phyloP scores from a whole-genome alignment of 2,329 filamentous ascomycete genomes.

The Kalmusia sp. region DNA sequence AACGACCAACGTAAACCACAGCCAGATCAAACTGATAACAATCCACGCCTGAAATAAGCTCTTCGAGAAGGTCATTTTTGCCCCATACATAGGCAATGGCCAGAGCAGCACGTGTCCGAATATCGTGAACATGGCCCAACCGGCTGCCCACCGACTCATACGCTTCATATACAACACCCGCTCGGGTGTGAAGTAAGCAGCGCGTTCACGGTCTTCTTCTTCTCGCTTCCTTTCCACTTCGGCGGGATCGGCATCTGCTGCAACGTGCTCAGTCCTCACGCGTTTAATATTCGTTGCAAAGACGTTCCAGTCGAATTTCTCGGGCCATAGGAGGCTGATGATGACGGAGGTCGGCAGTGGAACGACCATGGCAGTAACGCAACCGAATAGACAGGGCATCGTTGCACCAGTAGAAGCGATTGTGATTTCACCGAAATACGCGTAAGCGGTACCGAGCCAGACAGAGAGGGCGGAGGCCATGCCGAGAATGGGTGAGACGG shows the following conservation, averaged over 20 bases:
- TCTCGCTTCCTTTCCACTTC: neutral
- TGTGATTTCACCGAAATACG: slow-evolving; percentile 56
- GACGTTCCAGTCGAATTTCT: slow-evolving; percentile 51
- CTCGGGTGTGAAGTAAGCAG: neutral
- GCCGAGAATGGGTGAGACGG: slow-evolving; percentile 59
- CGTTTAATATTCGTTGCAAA: slow-evolving; percentile 48
- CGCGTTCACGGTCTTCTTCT: neutral
- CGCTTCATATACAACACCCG: slow-evolving; percentile 45
- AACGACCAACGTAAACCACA: slow-evolving; percentile 60
- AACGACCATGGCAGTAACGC: slow-evolving; percentile 55
- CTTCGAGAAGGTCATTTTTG: slow-evolving; percentile 53
- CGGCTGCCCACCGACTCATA: slow-evolving; percentile 55
- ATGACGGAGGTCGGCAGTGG: slow-evolving; percentile 54
- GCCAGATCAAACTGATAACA: slow-evolving; percentile 59
- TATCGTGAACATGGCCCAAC: slow-evolving; percentile 59
- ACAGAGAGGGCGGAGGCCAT: slow-evolving; percentile 59
- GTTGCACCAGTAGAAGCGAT: slow-evolving; percentile 57
- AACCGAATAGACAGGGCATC: slow-evolving; percentile 61
- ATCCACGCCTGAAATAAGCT: slow-evolving; percentile 61
- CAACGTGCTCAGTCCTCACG: neutral
- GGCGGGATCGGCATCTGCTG: slow-evolving; percentile 14
- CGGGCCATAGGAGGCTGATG: slow-evolving; percentile 55
- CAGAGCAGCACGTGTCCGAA: slow-evolving; percentile 62
- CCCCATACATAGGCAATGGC: slow-evolving; percentile 63
- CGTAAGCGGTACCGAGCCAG: slow-evolving; percentile 59